Conservation (phyloP, 768 basidiomycete genomes). For the Podaxis pistillaris region DNA sequence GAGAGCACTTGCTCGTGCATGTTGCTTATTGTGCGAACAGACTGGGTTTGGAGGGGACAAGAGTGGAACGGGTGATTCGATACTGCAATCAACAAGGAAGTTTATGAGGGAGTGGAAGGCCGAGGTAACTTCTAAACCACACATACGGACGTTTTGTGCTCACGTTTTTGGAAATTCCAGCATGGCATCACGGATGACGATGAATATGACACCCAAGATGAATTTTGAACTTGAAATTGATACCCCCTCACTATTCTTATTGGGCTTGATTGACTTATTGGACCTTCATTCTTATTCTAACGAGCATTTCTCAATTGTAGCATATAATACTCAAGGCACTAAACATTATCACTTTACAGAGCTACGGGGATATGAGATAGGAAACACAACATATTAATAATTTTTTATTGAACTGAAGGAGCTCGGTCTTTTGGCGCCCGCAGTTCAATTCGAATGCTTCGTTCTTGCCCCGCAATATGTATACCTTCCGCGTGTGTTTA, state of each 20-base stretch:
- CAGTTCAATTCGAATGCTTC: neutral
- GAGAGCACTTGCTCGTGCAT: conserved; percentile 35
- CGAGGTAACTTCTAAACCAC: conserved; percentile 26
- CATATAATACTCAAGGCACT: conserved; percentile 21
- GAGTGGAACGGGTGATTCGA: conserved; percentile 37
- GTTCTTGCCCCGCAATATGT: neutral
- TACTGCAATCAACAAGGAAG: conserved; percentile 35
- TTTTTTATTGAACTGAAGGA: too few relatives aligned
- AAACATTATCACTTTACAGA: neutral
- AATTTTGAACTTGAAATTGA: neutral
- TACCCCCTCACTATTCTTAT: neutral
- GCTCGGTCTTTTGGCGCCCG: neutral
- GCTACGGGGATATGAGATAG: neutral
- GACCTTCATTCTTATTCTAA: neutral
- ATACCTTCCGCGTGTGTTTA: too few relatives aligned
- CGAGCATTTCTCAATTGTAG: neutral
- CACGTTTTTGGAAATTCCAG: conserved; percentile 20
- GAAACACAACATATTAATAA: too few relatives aligned
- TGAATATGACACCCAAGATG: conserved; percentile 13
- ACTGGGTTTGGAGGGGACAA: conserved; percentile 43
- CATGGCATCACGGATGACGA: conserved; percentile 17
- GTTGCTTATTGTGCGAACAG: conserved; percentile 46
- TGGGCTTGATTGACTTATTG: neutral
- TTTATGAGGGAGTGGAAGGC: conserved; percentile 40
- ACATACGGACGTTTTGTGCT: neutral